Base-by-base conservation (phyloP, 1,284 basidiomycete species). In the Trametes versicolor region DNA sequence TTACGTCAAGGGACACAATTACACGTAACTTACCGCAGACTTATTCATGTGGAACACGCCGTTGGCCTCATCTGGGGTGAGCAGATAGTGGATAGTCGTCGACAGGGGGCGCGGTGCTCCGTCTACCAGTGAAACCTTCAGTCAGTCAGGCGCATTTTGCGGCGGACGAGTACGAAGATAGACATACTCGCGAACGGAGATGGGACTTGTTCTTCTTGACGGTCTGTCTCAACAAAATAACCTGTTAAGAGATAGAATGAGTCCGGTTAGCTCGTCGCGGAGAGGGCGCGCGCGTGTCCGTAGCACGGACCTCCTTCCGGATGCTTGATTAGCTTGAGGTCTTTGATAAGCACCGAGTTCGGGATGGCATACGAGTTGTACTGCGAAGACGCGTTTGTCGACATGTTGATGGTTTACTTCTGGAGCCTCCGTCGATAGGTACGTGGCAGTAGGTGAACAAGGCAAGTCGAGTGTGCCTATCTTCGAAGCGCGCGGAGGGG, bases 41-140 rank as follows among this genome's bases (percentile, higher is more conserved):
- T 81, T 82, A 73, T 84, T 83, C 77, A 80, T 80, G 63, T 84
- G 82, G 63, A 84, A 76, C n/a, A 78, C 71, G 1, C 83, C 81
- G 36, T 73, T 74, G 1, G 79, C 75, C 45, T 76, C 76, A 23
- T 81, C 78, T 29, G 77, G 71, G 12, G 78, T 79, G 17, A 84
- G 75, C n/a, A 85, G 72, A 67, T 84, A 85, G 71, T 81, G 83
- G 57, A 85, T 85, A 27, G 80, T 74, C 2, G 81, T 82, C 8
- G 78, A 77, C 17, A 82, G 72, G 1, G 77, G 70, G 3, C 80
- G 74, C 19, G 63, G 66, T 10, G 73, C 72, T 12, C 72, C 71
- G 37, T 71, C 79, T 79, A 50, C 25, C 27, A 43, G 19, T 4
- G 10, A 10, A 9, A 19, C 17, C 4, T 10, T 51, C 25, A 53